These are phyloP conservation scores for Salix exigua DNA, from an alignment of 345 rosid species.

Conservation along the genomic window DNA sequence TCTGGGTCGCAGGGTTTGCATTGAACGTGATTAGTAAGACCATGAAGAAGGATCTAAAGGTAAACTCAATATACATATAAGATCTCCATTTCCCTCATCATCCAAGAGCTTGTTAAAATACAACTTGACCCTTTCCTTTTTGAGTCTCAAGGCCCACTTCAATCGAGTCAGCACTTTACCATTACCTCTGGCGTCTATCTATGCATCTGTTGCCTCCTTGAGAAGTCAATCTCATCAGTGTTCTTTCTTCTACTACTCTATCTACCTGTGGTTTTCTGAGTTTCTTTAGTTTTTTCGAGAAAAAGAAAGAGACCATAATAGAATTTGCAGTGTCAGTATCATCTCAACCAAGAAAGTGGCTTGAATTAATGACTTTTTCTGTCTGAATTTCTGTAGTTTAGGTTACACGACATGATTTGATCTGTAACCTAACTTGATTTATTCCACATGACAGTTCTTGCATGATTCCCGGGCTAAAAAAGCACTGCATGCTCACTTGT, in stretches of 20 bases:
- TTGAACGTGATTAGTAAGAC: constrained; percentile 78
- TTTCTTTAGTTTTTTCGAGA: not conserved
- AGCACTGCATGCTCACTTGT: not conserved
- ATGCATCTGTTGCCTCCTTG: not conserved
- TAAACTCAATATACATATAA: constrained; percentile 11
- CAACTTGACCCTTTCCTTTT: not conserved
- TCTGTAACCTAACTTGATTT: not conserved
- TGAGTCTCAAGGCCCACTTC: not conserved
- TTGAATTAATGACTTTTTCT: not conserved
- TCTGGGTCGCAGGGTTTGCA: constrained; percentile 94
- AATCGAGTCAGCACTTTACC: not conserved
- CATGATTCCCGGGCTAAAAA: too few relatives aligned
- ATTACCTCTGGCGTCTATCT: not conserved
- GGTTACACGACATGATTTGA: not conserved
- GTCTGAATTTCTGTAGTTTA: not conserved
- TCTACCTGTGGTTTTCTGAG: too few relatives aligned
- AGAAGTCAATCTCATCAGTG: not conserved
- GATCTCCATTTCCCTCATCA: not conserved
- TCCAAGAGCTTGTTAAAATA: too few relatives aligned
- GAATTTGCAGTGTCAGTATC: not conserved
- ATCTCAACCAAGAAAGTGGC: not conserved
- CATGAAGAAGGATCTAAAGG: constrained; percentile 90
- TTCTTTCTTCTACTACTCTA: too few relatives aligned
- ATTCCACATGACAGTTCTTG: not conserved
- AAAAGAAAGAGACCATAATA: not conserved